Base-by-base conservation (phyloP, 2,329 filamentous ascomycete species). In the Paracamarosporium sp. region DNA sequence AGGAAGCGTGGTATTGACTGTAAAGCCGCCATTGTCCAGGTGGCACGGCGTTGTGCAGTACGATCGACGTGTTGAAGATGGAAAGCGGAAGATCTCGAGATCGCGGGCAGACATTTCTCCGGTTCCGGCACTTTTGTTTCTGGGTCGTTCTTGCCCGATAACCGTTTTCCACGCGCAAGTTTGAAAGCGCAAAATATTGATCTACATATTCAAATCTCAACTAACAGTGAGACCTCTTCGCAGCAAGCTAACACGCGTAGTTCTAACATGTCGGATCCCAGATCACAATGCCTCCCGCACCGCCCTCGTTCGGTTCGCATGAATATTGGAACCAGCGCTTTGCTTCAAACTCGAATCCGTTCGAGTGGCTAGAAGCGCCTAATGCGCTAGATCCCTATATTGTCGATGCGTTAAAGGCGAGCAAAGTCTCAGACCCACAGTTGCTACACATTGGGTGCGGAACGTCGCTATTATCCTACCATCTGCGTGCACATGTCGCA, bases 361-460 rank as follows among this genome's bases (percentile, higher is more conserved):
- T 78, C 55, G 76, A 78, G 57, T 78, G 76, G 76, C 70, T 78
- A 5, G 67, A 72, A 35, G 66, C 70, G 0, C 68, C 74, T 4
- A 65, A 61, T 12, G 60, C 61, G 8, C 62, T 77, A 15, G 73
- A 76, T 54, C 57, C 67, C 0, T 67, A 65, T 43, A 60, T 77
- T 15, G 50, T 56, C 5, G 65, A 64, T 27, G 70, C 70, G 15
- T 33, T 76, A 43, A 51, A 58, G 4, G 31, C 44, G 11, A 38
- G 51, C 11, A 40, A 35, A 1, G 61, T 65, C 1, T n/a, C 50
- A 9, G 41, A 60, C 2, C 71, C 72, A 2, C 47, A 67, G 13
- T 56, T 79, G 17, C 57, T 78, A 12, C 76, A 79, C 44, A 73
- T 78, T 54, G 76, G 76, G 35, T 77, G 76, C 52, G 76, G 76